phyloP scores from a whole-genome alignment of 2,329 filamentous ascomycete species.

The Paraphaeosphaeria minitans region DNA sequence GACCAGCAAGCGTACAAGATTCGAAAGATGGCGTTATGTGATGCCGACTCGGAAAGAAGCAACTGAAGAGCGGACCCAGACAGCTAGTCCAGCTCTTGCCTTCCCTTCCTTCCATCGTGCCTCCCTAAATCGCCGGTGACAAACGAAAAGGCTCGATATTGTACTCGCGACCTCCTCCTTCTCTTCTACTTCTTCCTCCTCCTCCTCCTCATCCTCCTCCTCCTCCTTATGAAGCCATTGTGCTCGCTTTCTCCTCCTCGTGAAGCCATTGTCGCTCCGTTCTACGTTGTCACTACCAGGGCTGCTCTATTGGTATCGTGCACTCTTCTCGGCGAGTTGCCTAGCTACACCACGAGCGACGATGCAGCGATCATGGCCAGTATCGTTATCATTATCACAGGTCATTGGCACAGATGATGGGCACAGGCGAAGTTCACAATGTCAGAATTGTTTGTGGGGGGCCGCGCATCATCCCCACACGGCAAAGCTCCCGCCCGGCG shows the following conservation, averaged over 20 bases:
- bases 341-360: not conserved
- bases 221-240: too few species aligned
- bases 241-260: too few species aligned
- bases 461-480: not conserved
- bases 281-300: too few species aligned
- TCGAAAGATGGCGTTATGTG: not conserved
- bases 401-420: not conserved
- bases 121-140: not conserved
- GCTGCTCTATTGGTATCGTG: not conserved
- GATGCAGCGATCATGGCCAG: not conserved
- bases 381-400: not conserved
- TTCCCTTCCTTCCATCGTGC: not conserved
- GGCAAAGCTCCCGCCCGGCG: not conserved
- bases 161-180: not conserved
- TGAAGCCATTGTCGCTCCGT: too few species aligned
- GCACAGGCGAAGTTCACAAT: not conserved
- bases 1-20: not conserved
- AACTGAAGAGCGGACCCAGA: not conserved
- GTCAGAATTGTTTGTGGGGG: not conserved
- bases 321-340: not conserved
- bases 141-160: not conserved
- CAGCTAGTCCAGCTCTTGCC: not conserved
- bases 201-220: too few species aligned
- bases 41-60: not conserved
- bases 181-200: too few species aligned